These are phyloP conservation scores for Datisca glomerata DNA, from an alignment of 306 rosid genomes.

Conservation along the genomic window DNA sequence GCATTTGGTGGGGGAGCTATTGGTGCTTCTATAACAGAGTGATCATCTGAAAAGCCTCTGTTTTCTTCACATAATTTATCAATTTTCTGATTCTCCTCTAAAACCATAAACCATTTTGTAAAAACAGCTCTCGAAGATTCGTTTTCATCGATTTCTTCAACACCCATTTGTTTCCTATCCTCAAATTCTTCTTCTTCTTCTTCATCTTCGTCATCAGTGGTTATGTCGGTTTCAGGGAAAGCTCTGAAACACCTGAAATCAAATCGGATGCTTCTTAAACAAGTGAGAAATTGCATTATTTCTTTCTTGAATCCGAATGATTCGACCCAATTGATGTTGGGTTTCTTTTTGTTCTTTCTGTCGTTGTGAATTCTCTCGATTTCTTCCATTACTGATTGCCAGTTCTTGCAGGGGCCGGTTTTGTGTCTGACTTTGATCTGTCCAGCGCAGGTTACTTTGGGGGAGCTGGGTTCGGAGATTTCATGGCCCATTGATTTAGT, in stretches of 20 bases:
- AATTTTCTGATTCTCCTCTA: conserved; percentile 50
- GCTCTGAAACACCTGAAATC: conserved; percentile 73
- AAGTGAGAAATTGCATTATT: conserved; percentile 68
- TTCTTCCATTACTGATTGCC: conserved; percentile 97
- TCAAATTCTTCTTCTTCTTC: conserved; percentile 21
- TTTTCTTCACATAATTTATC: conserved; percentile 16
- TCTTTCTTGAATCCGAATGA: conserved; percentile 73
- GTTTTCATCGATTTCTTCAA: conserved; percentile 17
- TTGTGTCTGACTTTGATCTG: conserved; percentile 77
- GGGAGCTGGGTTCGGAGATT: conserved; percentile 76
- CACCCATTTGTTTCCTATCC: conserved; percentile 4
- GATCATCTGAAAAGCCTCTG: background rate
- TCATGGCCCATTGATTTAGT: conserved; percentile 43
- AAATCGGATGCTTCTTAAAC: conserved; percentile 49
- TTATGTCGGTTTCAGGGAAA: conserved; percentile 32
- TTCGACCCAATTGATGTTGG: conserved; percentile 52
- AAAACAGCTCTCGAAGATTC: conserved; percentile 47
- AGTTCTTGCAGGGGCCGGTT: conserved; percentile 40
- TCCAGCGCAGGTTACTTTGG: conserved; percentile 89
- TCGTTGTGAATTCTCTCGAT: conserved; percentile 67
- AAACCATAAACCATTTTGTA: conserved; percentile 84
- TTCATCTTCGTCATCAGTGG: conserved; percentile 40
- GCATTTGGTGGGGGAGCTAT: conserved; percentile 75
- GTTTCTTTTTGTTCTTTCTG: conserved; percentile 37
- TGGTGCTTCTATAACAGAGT: conserved; percentile 5